Base-by-base conservation (phyloP, 2,329 filamentous ascomycete genomes). In the Xylaria polymorpha region DNA sequence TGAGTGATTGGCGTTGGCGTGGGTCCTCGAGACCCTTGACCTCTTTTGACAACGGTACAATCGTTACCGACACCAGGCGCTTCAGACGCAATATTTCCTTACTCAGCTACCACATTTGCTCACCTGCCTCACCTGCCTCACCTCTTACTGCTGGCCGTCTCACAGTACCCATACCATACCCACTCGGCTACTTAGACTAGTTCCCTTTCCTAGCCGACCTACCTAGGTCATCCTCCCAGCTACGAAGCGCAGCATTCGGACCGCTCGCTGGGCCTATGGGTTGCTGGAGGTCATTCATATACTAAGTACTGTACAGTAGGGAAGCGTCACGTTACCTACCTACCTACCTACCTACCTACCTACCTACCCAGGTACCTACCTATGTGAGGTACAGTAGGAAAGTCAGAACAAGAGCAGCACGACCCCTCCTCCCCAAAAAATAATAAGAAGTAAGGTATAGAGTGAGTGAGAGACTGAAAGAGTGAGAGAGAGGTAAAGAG, bases 91-190 rank as follows among this genome's bases (percentile, higher is more conserved):
- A 46, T 41, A 53, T 53, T 55, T 62, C 63, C 70, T 71, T 71
- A 70, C 67, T 71, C 70, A 71, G 70, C 70, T 70, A 61, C 70
- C 56, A 39, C 57, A 63, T 71, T 66, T 62, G 70, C 61, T 71
- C 70, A 71, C 64, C 70, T 70, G 66, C 61, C 65, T 65, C 65
- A 64, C 61, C 58, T 67, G 66, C 61, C 65, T 65, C 65, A 64
- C 61, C 58, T 67, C 43, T 61, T 66, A 9, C 68, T 64, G 50
- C 66, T 59, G 39, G n/a, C 43, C 3, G 35, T 57, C 57, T 61
- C 64, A 68, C 41, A 35, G 55, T 56, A 61, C 55, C 64, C 64
- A 68, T 68, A 48, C 57, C 55, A 64, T 68, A 72, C 55, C 70
- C 70, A 71, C 70, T 59, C 62, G 62, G 56, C 53, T 65, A 57